These are phyloP conservation scores for Fusarium sp. DNA, from an alignment of 2,329 filamentous ascomycete genomes.

Conservation along the genomic window DNA sequence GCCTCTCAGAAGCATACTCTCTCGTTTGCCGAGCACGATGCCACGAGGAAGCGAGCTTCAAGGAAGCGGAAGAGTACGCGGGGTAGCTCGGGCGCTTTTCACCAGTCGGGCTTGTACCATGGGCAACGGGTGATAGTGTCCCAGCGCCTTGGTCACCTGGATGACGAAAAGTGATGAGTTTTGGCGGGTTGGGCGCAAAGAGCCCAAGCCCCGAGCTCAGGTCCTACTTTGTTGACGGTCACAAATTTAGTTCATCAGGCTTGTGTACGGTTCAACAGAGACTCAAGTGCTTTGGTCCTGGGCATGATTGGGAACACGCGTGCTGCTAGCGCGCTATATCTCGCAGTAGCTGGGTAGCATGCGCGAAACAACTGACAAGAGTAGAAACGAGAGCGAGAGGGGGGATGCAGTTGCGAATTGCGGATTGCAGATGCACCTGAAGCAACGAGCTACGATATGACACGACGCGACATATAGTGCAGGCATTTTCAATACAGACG, in stretches of 20 bases:
- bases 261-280: background rate
- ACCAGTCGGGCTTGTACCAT: slow-evolving; percentile 30
- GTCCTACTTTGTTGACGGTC: slow-evolving; percentile 2
- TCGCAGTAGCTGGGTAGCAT: slow-evolving; percentile 47
- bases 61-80: slow-evolving; percentile 21
- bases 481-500: slow-evolving; percentile 15
- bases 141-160: slow-evolving; percentile 24
- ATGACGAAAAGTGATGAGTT: slow-evolving; percentile 26
- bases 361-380: slow-evolving; percentile 26
- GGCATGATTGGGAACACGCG: slow-evolving; percentile 26
- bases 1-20: slow-evolving; percentile 22
- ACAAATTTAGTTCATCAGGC: background rate
- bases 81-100: slow-evolving; percentile 29
- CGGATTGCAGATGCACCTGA: slow-evolving; percentile 23
- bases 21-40: slow-evolving; percentile 22
- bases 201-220: slow-evolving; percentile 28
- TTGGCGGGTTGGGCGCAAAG: slow-evolving; percentile 19
- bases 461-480: slow-evolving; percentile 26
- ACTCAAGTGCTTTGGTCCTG: background rate
- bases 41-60: slow-evolving; percentile 21
- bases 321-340: slow-evolving; percentile 44
- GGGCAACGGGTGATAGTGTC: slow-evolving; percentile 22
- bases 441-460: slow-evolving; percentile 12
- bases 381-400: slow-evolving; percentile 26
- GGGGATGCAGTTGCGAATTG: background rate